Evolutionary conservation across 2,329 filamentous ascomycete genomes (phyloP), one percentile per base, ranked within the genome.

Genomic region (Gnomoniopsis smithogilvyi): DNA sequence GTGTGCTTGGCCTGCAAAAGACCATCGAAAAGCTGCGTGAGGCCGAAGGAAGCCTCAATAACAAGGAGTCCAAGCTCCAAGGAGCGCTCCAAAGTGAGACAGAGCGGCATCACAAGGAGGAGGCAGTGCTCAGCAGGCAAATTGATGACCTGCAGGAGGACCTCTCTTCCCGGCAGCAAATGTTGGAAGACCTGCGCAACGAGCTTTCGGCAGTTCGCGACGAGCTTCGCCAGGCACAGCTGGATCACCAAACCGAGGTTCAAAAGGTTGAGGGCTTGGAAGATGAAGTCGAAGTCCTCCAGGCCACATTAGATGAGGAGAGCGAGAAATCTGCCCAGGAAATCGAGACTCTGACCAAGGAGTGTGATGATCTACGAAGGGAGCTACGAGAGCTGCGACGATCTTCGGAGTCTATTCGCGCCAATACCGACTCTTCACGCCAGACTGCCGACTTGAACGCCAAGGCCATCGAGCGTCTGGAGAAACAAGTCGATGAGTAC

Each of bases 281-380:
- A 68, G 89, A 92, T 64, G 90, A 92, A 69, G 79, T 92, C n/a
- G 86, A 91, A 55, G 83, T 91, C 30, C 74, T 93, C 15, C 88
- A 92, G 69, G 78, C 80, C 22, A 83, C 80, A 41, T 72, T 88
- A 47, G 86, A 90, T 52, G 82, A 88, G 61, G 87, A 89, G 69
- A 81, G 81, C 47, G 83, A 88, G 63, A 81, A 83, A 60, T 80
- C 81, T 6, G 82, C 76, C 17, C 72, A 77, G 43, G 78, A 80
- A 48, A 68, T 81, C 11, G 68, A 73, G 53, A 72, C 73, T 48
- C 73, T 77, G 15, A 77, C 76, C 58, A 72, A 78, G 55, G 75
- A 81, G 64, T 78, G 76, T 56, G 74, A 77, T 41, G 66, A 70
- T 19, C 69, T 83, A 12, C 71, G 73, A 54, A 70, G 72, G 36